Base-by-base conservation (phyloP, 176 grass and related monocot species). In the Cenchrus purpureus region DNA sequence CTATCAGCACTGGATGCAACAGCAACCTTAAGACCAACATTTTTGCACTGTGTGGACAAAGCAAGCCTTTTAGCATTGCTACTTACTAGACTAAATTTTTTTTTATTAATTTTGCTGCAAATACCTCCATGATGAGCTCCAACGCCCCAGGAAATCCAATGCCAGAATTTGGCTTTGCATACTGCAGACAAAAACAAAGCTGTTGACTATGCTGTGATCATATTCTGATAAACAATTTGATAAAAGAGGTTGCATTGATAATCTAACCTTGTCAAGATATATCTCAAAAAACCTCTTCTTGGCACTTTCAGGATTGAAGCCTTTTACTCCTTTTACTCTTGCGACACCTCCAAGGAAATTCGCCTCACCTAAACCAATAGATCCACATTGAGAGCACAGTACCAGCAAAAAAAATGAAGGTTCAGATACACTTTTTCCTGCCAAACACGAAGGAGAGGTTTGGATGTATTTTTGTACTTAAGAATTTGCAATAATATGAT, bases 341-440 rank as follows among this genome's bases (percentile, higher is more conserved):
- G 93, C 93, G 0, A 99, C 97, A 71, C 97, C 97, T 84, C 93
- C 97, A 82, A 99, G 93, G 83, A 99, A 99, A 89, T 91, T 99
- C 74, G 91, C 97, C 86, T 99, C 97, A 53, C 97, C 97, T 99
- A 59, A 62, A 87, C 15, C 62, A 82, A 69, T 59, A 46, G 45
- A 70, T 71, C 70, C 71, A 59, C 50, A 87, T 68, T 79, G 12
- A 48, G 69, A 79, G 49, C 6, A 73, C 77, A 68, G 6, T 81
- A 60, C 3, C 7, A 61, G 8, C 25, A 51, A 87, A 82, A 82
- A 65, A 83, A 52, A 43, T 67, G 31, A 78, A 78, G 42, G 7
- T 86, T 51, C 8, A 4, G 52, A 55, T 19, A 37, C 15, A 29
- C 29, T 71, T 73, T 50, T 72, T 51, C 51, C 11, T 11, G 9